phyloP scores from a whole-genome alignment of 805 yeast species.

The Brettanomyces sp. region DNA sequence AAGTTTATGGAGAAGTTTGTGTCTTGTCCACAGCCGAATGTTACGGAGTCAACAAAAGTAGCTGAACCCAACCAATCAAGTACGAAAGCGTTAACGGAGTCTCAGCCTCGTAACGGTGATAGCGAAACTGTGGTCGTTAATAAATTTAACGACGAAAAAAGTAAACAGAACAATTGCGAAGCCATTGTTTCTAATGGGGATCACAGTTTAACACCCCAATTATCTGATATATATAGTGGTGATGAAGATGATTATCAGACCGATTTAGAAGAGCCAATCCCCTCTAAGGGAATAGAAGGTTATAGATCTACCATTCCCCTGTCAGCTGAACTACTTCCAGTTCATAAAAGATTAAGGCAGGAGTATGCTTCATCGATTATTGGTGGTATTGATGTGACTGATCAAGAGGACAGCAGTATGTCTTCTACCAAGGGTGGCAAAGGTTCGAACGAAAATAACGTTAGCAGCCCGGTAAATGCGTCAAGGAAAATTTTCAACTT shows the following conservation, averaged over 20 bases:
- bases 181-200: not conserved
- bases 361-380: slow-evolving; percentile 11
- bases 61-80: too few relatives aligned
- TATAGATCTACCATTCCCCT: not conserved
- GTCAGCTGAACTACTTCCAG: not conserved
- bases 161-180: not conserved
- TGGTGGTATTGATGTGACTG: slow-evolving; percentile 16
- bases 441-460: slow-evolving; percentile 20
- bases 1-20: not conserved
- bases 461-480: slow-evolving; percentile 9
- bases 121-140: not conserved
- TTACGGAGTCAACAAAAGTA: too few relatives aligned
- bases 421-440: not conserved
- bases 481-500: slow-evolving; percentile 37
- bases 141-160: not conserved
- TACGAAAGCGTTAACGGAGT: too few relatives aligned
- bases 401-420: slow-evolving; percentile 14
- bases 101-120: not conserved
- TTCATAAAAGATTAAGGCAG: slow-evolving; percentile 2
- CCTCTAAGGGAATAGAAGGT: not conserved
- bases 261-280: slow-evolving; percentile 1
- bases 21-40: not conserved
- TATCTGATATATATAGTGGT: not conserved
- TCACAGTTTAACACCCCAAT: not conserved
- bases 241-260: slow-evolving; percentile 1